A percentile compares a stretch with the other conserved stretches of the same genome.
These are phyloP conservation scores for Amanita fuliginea DNA, from an alignment of 768 basidiomycete genomes.

Conservation along the genomic window DNA sequence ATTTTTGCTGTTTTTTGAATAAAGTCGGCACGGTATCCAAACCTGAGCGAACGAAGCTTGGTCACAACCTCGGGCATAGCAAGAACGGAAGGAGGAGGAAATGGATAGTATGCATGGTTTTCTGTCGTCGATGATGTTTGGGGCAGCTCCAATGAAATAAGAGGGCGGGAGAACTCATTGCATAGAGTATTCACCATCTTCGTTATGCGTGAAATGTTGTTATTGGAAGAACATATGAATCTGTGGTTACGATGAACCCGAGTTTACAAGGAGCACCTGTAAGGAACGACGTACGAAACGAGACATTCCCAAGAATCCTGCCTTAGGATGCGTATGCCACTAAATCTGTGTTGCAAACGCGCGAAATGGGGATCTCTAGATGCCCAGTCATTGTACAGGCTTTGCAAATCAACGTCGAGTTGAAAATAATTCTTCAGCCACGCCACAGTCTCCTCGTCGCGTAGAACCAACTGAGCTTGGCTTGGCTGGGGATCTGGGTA, in stretches of 20 bases:
- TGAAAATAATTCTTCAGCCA: conserved; percentile 90
- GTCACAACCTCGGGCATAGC: conserved; percentile 44
- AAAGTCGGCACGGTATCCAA: conserved; percentile 91
- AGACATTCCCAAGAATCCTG: conserved; percentile 97
- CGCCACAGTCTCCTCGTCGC: conserved; percentile 53
- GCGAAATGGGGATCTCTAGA: conserved; percentile 66
- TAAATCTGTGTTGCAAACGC: conserved; percentile 47
- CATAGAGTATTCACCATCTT: conserved; percentile 86
- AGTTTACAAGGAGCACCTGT: conserved; percentile 19
- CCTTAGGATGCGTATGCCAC: conserved; percentile 77
- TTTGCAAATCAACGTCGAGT: conserved; percentile 59
- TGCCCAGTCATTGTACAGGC: conserved; percentile 72
- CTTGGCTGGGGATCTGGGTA: conserved; percentile 39
- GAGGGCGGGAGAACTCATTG: conserved; percentile 57
- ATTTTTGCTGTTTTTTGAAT: conserved; percentile 77
- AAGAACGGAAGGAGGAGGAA: conserved; percentile 70
- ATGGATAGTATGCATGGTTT: conserved; percentile 54
- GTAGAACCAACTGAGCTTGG: conserved; percentile 20
- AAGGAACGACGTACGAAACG: conserved; percentile 47
- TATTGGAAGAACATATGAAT: conserved; percentile 97
- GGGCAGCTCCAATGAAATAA: conserved; percentile 32
- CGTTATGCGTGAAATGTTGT: conserved; percentile 90
- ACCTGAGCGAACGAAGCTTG: conserved; percentile 72
- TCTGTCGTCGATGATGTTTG: conserved; percentile 22
- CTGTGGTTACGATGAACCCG: conserved; percentile 24